These are phyloP conservation scores for Beauveria brongniartii DNA, from an alignment of 2,329 filamentous ascomycete species.

Conservation along the genomic window DNA sequence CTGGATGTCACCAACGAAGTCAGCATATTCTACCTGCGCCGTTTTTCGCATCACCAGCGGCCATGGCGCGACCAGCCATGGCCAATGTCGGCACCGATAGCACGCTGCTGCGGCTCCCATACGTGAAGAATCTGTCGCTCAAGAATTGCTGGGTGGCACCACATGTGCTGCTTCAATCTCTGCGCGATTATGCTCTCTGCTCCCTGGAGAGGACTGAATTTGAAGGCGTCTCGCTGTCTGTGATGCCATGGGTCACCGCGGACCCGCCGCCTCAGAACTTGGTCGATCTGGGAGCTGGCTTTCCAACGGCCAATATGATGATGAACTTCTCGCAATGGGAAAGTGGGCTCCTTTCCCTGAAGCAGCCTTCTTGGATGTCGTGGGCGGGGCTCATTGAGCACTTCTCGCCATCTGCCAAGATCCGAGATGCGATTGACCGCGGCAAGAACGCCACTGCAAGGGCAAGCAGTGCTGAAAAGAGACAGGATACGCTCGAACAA, in stretches of 20 bases:
- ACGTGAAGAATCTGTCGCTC: constrained; percentile 51
- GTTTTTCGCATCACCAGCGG: constrained; percentile 28
- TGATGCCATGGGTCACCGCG: constrained; percentile 23
- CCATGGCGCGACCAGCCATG: constrained; percentile 26
- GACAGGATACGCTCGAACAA: background rate
- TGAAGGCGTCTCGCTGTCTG: constrained; percentile 57
- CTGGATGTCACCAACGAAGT: constrained; percentile 54
- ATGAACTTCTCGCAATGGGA: background rate
- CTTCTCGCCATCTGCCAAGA: constrained; percentile 29
- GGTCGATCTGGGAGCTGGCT: background rate
- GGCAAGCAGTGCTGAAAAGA: background rate
- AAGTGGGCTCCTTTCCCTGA: background rate
- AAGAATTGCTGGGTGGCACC: constrained; percentile 64
- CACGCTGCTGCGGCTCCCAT: constrained; percentile 42
- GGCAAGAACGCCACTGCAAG: too few relatives aligned
- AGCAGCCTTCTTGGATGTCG: constrained; percentile 24
- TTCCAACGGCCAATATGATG: too few relatives aligned
- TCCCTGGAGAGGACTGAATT: constrained; percentile 47
- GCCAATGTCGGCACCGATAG: constrained; percentile 18
- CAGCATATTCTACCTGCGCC: constrained; percentile 56
- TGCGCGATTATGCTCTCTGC: constrained; percentile 37
- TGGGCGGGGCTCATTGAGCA: constrained; percentile 36
- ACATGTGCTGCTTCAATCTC: constrained; percentile 43
- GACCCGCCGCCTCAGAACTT: background rate
- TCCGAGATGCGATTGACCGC: constrained; percentile 17